These are phyloP conservation scores for Fusarium albosuccineum DNA, from an alignment of 2,329 filamentous ascomycete genomes.

Conservation along the genomic window DNA sequence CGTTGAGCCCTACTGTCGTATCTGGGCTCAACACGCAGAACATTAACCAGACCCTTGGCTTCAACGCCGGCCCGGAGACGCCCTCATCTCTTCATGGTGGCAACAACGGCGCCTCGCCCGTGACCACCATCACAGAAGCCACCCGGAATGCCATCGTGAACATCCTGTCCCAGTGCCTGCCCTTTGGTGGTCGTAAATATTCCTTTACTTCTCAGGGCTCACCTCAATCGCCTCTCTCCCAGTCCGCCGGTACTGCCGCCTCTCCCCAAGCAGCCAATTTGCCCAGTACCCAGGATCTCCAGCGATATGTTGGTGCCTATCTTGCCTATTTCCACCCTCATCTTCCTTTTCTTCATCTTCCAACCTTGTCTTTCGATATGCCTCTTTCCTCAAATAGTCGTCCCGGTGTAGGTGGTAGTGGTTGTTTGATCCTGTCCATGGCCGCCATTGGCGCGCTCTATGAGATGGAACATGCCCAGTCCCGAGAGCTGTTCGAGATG, in stretches of 20 bases:
- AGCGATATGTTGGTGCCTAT: conserved; percentile 91
- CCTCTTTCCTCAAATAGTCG: conserved; percentile 75
- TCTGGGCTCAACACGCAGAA: conserved; percentile 72
- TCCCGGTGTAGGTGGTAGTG: conserved; percentile 78
- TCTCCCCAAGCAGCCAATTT: conserved; percentile 69
- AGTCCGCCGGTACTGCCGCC: conserved; percentile 62
- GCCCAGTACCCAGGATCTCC: conserved; percentile 86
- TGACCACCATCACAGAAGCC: conserved; percentile 74
- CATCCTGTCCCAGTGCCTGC: conserved; percentile 68
- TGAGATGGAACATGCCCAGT: conserved; percentile 83
- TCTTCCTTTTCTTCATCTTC: conserved; percentile 92
- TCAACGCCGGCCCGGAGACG: conserved; percentile 76
- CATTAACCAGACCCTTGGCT: conserved; percentile 75
- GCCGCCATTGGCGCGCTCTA: conserved; percentile 86
- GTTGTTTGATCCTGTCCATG: conserved; percentile 87
- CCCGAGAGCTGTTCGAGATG: conserved; percentile 89
- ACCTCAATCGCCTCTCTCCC: conserved; percentile 66
- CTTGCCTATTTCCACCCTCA: conserved; percentile 94
- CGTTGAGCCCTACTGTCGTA: conserved; percentile 79
- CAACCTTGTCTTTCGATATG: conserved; percentile 90
- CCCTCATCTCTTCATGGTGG: conserved; percentile 78
- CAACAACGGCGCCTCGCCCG: conserved; percentile 68
- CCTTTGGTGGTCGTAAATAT: conserved; percentile 73
- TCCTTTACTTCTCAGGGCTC: conserved; percentile 69
- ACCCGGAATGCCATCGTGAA: conserved; percentile 72